phyloP scores from a whole-genome alignment of 768 basidiomycete genomes.

The Auricularia cornea region DNA sequence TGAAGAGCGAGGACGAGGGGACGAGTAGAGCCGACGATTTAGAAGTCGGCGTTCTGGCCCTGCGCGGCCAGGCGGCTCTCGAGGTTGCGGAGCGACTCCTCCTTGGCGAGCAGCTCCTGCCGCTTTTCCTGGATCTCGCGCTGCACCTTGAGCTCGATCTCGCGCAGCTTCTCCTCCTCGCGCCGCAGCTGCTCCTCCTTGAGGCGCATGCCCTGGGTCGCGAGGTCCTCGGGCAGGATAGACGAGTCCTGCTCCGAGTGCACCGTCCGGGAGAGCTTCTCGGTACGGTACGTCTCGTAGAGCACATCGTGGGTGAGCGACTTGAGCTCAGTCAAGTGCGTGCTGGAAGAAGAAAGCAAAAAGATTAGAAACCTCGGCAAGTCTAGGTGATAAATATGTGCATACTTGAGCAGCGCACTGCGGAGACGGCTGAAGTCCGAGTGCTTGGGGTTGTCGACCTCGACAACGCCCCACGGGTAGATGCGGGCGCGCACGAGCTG shows the following conservation, averaged over 20 bases:
- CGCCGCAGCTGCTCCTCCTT: constrained; percentile 97
- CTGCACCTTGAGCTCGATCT: constrained; percentile 96
- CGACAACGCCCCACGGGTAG: constrained; percentile 98
- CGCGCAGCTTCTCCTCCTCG: constrained; percentile 97
- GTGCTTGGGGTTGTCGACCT: constrained; percentile 99
- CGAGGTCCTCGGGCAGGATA: constrained; percentile 92
- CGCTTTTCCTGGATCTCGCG: constrained; percentile 97
- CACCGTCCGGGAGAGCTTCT: constrained; percentile 89
- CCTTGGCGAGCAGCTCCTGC: constrained; percentile 93
- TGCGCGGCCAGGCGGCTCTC: constrained; percentile 88
- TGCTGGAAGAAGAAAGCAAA: constrained; percentile 35
- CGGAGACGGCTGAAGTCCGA: constrained; percentile 95
- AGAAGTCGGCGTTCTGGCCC: constrained; percentile 74
- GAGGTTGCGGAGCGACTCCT: constrained; percentile 88
- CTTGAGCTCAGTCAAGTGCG: constrained; percentile 92
- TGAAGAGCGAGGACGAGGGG: not conserved
- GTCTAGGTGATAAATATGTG: too few species aligned
- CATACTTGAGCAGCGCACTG: constrained; percentile 80
- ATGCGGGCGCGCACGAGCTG: constrained; percentile 86
- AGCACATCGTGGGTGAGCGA: constrained; percentile 88
- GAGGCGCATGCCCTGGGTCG: constrained; percentile 91
- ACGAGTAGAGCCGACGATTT: constrained; percentile 11
- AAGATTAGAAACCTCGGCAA: not conserved
- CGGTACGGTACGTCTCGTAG: constrained; percentile 96
- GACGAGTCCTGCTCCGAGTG: constrained; percentile 78